phyloP scores from a whole-genome alignment of 768 basidiomycete genomes.

The Macrolepiota albuminosa region DNA sequence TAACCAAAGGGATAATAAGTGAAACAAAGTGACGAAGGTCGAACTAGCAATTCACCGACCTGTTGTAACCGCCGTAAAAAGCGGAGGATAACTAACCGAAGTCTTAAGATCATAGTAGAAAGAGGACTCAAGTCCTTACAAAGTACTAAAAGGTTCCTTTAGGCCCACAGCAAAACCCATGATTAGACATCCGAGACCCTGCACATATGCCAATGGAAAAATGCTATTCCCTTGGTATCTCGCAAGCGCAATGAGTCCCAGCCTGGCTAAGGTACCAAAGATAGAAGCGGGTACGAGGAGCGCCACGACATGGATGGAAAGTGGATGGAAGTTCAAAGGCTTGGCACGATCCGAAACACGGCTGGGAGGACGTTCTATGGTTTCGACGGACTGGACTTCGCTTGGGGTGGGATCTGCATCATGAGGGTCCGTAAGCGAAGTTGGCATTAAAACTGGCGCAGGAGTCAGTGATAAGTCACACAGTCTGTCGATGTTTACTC shows the following conservation, averaged over 20 bases:
- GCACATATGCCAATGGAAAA: conserved; percentile 80
- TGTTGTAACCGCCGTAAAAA: conserved; percentile 86
- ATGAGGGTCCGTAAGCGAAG: conserved; percentile 4
- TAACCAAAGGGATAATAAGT: conserved; percentile 19
- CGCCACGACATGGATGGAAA: conserved; percentile 59
- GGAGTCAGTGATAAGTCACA: neutral
- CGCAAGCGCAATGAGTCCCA: conserved; percentile 72
- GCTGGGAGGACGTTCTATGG: conserved; percentile 31
- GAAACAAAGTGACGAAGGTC: neutral
- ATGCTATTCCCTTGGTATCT: conserved; percentile 72
- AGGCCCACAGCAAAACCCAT: conserved; percentile 80
- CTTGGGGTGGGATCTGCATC: conserved; percentile 9
- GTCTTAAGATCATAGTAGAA: neutral
- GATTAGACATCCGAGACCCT: conserved; percentile 83
- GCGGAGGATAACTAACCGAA: conserved; percentile 69
- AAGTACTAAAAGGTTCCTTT: conserved; percentile 67
- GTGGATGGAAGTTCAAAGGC: conserved; percentile 39
- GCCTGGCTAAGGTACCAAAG: conserved; percentile 76
- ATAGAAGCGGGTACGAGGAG: conserved; percentile 80
- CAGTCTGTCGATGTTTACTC: conserved; percentile 8
- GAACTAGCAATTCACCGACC: conserved; percentile 36
- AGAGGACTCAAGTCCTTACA: conserved; percentile 45
- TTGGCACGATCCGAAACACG: conserved; percentile 25
- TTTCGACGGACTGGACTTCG: conserved; percentile 24
- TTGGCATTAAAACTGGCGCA: conserved; percentile 3